Evolutionary conservation across 179 eudicot genomes (phyloP).

Genomic region (Drosera spatulata): DNA sequence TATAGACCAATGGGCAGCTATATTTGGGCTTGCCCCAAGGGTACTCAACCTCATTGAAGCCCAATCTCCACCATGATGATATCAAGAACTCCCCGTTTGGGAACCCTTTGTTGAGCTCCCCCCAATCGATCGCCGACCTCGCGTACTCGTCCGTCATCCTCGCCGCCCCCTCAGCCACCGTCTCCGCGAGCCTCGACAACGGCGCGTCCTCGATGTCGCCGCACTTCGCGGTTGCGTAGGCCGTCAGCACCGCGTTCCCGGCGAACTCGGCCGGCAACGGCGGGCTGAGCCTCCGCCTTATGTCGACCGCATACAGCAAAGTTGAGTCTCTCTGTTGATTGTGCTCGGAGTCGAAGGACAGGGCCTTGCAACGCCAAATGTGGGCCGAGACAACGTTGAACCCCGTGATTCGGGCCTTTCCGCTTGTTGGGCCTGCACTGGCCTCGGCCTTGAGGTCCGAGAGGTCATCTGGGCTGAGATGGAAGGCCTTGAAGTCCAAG

Average conservation of each 20-base stretch:
- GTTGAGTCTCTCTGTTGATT: constrained; percentile 30
- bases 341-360: constrained; percentile 24
- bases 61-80: constrained; percentile 91
- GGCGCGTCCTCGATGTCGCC: constrained; percentile 41
- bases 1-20: constrained; percentile 62
- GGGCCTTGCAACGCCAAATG: constrained; percentile 82
- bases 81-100: constrained; percentile 76
- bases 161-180: constrained; percentile 40
- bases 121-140: constrained; percentile 77
- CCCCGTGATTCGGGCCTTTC: constrained; percentile 34
- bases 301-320: constrained; percentile 57
- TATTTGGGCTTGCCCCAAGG: constrained; percentile 91
- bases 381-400: constrained; percentile 67
- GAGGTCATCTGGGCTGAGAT: constrained; percentile 36
- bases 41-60: constrained; percentile 57
- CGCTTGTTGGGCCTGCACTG: constrained; percentile 3
- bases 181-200: constrained; percentile 33
- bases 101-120: constrained; percentile 63
- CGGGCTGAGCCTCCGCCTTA: constrained; percentile 46
- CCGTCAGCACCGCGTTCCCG: constrained; percentile 68
- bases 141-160: constrained; percentile 82
- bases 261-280: constrained; percentile 43
- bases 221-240: constrained; percentile 53
- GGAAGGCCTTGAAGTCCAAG: constrained; percentile 58
- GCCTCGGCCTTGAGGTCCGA: constrained; percentile 41